Evolutionary conservation across 2,329 filamentous ascomycete species (phyloP), one percentile per base, ranked within the genome.

Genomic region (Colletotrichum godetiae): DNA sequence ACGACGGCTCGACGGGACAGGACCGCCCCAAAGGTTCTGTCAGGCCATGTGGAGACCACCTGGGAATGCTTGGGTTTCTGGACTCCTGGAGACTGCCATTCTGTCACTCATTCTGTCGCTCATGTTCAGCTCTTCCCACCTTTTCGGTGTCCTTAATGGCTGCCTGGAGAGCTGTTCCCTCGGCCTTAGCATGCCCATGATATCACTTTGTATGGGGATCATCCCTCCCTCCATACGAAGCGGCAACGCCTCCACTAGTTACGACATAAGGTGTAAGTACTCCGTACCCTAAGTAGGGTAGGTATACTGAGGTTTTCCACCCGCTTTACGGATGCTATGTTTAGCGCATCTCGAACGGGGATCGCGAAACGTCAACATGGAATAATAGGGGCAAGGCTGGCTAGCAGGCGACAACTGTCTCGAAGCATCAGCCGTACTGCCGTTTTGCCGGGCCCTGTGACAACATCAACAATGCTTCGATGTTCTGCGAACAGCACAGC

Each of bases 201-300:
- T 62, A 56, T 68, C 46, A 62, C 57, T 29, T 68, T 46, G 42
- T 33, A 56, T 62, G 24, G 46, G 57, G 57, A 68, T 62, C 66
- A 31, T 46, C 66, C 29, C 15, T 31, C 42, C 19, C 42, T 49
- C 46, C 42, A 58, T 46, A 59, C 52, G 63, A 67, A 42, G 62
- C 64, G 24, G 59, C 59, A 27, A 49, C 22, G 42, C 42, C 42
- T 49, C 42, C 42, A 49, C 42, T 19, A 49, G 13, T 42, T 42
- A 37, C 37, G 37, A 42, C 37, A 42, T 42, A 42, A 42, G 37
- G 37, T 42, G 15, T 42, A 5, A 1, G 37, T 42, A 42, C 37
- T 5, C 15, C 13, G 15, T 42, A 42, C 37, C 12, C 37, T 15
- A 15, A 15, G 12, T 13, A 13, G 7, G 1, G 12, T n/a, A 13